Evolutionary conservation across 2,329 filamentous ascomycete species (phyloP), one percentile per base, ranked within the genome.

Genomic region (Graphilbum ipis-grandicollis): DNA sequence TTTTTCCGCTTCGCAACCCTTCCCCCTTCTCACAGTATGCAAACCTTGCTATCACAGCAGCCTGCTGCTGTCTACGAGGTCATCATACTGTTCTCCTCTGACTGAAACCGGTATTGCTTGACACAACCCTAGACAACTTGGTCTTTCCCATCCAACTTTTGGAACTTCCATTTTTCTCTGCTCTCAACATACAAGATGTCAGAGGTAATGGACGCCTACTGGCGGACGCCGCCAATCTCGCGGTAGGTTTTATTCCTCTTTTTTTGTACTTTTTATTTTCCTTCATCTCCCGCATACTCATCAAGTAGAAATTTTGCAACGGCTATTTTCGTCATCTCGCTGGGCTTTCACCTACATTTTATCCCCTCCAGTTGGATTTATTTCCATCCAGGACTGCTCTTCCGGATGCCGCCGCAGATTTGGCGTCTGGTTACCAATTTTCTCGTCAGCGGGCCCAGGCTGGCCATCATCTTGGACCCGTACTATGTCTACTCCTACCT

Each of bases 401-500:
- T 77, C 50, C 65, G 64, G 39, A 56, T 71, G 34, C 60, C 70
- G 30, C 62, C 62, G 26, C 52, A 58, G 41, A 45, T 66, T 39
- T 63, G 63, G 55, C 59, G 61, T 34, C 41, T 59, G 17, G 48
- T 56, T 21, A 60, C 59, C 29, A 55, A 50, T 49, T 66, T 63
- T 50, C 42, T 65, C 23, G 38, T 66, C 23, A 58, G 57, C 18
- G 43, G 48, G 5, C 56, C 58, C 8, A 38, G 55, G 35, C 39
- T 66, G 40, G 50, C 59, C 34, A 71, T 85, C 46, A 50, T 85
- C 38, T 61, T 84, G 51, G 79, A 86, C 53, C 75, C 81, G 31
- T 84, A 82, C 59, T 79, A 82, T 50, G 64, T 90, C 45, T 93
- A 78, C 60, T 76, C 70, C 44, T 92, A 90, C 58, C 62, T 79